Conservation (phyloP, 23 red algal genomes). For the Gracilaria caudata region DNA sequence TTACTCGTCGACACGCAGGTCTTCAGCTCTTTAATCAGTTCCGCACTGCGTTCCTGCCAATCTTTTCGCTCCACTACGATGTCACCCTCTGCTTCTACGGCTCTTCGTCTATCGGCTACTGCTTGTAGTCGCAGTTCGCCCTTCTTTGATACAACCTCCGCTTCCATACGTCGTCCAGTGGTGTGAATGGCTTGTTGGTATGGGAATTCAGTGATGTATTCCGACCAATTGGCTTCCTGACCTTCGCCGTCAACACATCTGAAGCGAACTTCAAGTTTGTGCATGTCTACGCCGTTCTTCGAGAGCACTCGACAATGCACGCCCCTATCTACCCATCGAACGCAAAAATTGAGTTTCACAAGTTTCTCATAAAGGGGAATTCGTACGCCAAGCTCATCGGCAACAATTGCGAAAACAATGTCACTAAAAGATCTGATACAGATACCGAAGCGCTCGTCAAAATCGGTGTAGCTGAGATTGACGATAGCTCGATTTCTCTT, state of each 20-base stretch:
- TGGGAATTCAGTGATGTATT: neutral
- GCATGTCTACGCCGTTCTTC: neutral
- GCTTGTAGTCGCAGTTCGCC: neutral
- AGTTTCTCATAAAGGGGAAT: conserved; percentile 1
- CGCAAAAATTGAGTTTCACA: neutral
- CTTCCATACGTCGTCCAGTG: conserved; percentile 10
- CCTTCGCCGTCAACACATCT: neutral
- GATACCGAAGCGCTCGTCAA: conserved; percentile 37
- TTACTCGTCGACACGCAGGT: neutral
- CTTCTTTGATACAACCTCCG: neutral
- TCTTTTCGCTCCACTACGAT: conserved; percentile 9
- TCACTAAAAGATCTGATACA: conserved; percentile 33
- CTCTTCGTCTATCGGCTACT: neutral
- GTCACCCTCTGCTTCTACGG: neutral
- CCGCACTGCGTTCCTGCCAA: neutral
- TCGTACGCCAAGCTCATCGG: conserved; percentile 28
- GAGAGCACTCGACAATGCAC: conserved; percentile 1
- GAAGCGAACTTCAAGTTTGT: neutral
- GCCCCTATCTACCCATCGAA: conserved; percentile 8
- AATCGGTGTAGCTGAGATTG: conserved; percentile 60
- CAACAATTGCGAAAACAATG: conserved; percentile 52
- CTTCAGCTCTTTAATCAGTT: neutral
- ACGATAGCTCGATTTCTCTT: conserved; percentile 22
- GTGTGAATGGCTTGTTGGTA: neutral
- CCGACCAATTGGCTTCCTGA: neutral